phyloP scores from a whole-genome alignment of 768 basidiomycete species.

The Xerocomus potaroensis region DNA sequence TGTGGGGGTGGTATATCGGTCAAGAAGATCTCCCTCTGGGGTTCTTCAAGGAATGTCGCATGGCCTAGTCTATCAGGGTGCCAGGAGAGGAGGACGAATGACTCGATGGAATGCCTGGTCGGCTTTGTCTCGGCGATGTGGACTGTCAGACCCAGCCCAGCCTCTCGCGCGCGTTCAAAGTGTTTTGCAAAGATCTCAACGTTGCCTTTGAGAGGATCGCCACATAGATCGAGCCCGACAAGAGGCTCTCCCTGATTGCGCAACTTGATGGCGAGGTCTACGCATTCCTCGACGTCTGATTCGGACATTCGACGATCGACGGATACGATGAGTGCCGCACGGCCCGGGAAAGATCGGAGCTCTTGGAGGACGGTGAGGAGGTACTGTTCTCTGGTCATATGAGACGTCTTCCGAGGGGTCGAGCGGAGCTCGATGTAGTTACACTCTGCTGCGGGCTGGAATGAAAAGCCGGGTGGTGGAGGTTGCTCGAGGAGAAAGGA shows the following conservation, averaged over 20 bases:
- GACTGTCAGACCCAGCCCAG: slow-evolving; percentile 68
- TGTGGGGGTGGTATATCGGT: slow-evolving; percentile 21
- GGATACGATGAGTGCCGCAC: slow-evolving; percentile 65
- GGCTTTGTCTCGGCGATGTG: slow-evolving; percentile 83
- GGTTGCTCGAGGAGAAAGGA: slow-evolving; percentile 45
- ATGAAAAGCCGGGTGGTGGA: slow-evolving; percentile 29
- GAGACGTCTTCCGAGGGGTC: slow-evolving; percentile 57
- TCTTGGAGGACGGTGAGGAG: slow-evolving; percentile 62
- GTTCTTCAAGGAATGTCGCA: slow-evolving; percentile 72
- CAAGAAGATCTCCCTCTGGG: slow-evolving; percentile 48
- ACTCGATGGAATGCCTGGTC: slow-evolving; percentile 52
- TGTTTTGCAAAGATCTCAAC: slow-evolving; percentile 46
- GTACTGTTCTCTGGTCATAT: slow-evolving; percentile 60
- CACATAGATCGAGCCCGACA: slow-evolving; percentile 79
- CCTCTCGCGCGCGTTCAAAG: slow-evolving; percentile 51
- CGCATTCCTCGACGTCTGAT: slow-evolving; percentile 48
- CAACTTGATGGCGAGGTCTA: slow-evolving; percentile 53
- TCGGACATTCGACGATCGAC: slow-evolving; percentile 68
- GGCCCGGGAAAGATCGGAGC: slow-evolving; percentile 51
- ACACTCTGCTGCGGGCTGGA: slow-evolving; percentile 46
- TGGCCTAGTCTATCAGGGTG: slow-evolving; percentile 71
- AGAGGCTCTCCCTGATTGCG: slow-evolving; percentile 55
- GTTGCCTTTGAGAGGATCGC: slow-evolving; percentile 62
- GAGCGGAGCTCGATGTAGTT: slow-evolving; percentile 80
- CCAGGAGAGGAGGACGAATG: slow-evolving; percentile 54